Base-by-base conservation (phyloP, 164 flowering plant species). In the Nelumbo lutea region DNA sequence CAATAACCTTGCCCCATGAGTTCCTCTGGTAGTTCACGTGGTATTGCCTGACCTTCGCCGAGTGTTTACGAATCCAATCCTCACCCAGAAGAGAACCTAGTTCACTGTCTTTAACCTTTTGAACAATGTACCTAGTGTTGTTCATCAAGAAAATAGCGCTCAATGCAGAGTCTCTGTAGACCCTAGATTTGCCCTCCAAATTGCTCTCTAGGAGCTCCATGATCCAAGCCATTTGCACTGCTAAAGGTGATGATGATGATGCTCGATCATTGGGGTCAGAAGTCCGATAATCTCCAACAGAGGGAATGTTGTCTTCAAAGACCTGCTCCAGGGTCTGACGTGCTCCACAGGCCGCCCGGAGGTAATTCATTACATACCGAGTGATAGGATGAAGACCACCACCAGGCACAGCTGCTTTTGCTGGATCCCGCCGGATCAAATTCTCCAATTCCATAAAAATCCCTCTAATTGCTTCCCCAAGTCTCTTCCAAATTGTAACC, bases 191-290 rank as follows among this genome's bases (percentile, higher is more conserved):
- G 3, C 84, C 80, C 79, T 90, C 98, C 71, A 96, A 76, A 77
- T 90, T 96, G 71, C 90, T 90, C 82, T 89, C 98, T 52, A 96
- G 62, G 3, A 96, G 83, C 82, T 93, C 97, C 99, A 96, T 89
- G 15, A 87, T 85, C 99, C 98, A 96, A 44, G 75, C 85, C 71
- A 92, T 82, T 67, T 93, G 96, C 2, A 91, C 90, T 0, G 90
- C 81, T 62, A 94, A 71, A 0, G 96, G 83, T 2, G 93, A 79
- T 0, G 87, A 73, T 0, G 74, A 76, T 0, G 83, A 57, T 1
- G 74, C 56, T 61, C 77, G 60, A 11, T 73, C 72, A 3, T 66
- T 67, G 10, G 67, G 73, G 48, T 79, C 82, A 50, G 74, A 52
- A 40, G 71, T 80, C 7, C 80, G 63, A 39, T 73, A 70, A 61